Conservation (phyloP, 2,329 filamentous ascomycete genomes). For the Phaeosphaeria sp. region DNA sequence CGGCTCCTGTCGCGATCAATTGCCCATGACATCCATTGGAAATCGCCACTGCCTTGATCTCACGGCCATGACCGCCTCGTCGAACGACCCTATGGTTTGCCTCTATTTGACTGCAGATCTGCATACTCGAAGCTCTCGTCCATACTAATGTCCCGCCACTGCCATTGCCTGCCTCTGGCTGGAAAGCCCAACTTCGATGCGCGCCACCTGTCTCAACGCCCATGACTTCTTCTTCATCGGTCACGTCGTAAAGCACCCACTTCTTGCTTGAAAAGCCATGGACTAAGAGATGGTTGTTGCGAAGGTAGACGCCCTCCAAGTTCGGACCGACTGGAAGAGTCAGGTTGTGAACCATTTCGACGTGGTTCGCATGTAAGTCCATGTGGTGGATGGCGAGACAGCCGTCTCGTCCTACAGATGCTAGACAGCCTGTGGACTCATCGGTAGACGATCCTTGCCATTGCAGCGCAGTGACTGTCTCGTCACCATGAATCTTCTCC, state of each 20-base stretch:
- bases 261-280: slow-evolving; percentile 82
- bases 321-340: slow-evolving; percentile 75
- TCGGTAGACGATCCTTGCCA: slow-evolving; percentile 44
- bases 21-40: slow-evolving; percentile 35
- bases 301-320: slow-evolving; percentile 75
- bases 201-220: slow-evolving; percentile 83
- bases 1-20: slow-evolving; percentile 71
- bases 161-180: slow-evolving; percentile 26
- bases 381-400: slow-evolving; percentile 70
- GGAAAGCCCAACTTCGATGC: slow-evolving; percentile 77
- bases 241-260: slow-evolving; percentile 84
- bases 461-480: slow-evolving; percentile 73
- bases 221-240: slow-evolving; percentile 71
- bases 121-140: slow-evolving; percentile 70
- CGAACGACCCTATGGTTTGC: slow-evolving; percentile 62
- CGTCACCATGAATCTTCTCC: slow-evolving; percentile 54
- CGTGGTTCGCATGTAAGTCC: slow-evolving; percentile 24
- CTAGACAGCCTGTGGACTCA: slow-evolving; percentile 57
- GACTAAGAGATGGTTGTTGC: slow-evolving; percentile 64
- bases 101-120: slow-evolving; percentile 49
- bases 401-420: slow-evolving; percentile 80
- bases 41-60: slow-evolving; percentile 73
- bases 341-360: slow-evolving; percentile 69
- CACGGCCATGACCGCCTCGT: slow-evolving; percentile 80
- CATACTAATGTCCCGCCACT: slow-evolving; percentile 69